These are phyloP conservation scores for Rhynchosporium secalis DNA, from an alignment of 2,329 filamentous ascomycete genomes.

Conservation along the genomic window DNA sequence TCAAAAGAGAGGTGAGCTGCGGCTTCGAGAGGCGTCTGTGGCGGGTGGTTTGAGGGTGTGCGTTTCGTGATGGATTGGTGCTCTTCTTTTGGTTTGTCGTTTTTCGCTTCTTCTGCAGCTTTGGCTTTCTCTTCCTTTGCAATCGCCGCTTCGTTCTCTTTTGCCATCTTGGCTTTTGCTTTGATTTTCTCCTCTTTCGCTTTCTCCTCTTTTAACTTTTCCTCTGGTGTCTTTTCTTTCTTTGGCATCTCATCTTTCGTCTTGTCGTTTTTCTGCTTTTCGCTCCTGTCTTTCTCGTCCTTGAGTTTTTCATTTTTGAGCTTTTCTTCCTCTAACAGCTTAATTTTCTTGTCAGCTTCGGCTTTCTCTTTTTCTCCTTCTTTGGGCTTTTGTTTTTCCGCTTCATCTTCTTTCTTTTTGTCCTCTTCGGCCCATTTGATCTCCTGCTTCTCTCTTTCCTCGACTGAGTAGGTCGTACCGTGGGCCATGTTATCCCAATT, in stretches of 20 bases:
- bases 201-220: not conserved
- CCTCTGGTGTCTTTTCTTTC: not conserved
- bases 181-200: not conserved
- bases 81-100: too few relatives aligned
- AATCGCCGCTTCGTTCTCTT: too few relatives aligned
- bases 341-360: not conserved
- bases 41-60: too few relatives aligned
- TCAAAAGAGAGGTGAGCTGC: conserved; percentile 46
- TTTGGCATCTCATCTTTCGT: not conserved
- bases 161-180: too few relatives aligned
- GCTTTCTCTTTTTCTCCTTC: conserved; percentile 2
- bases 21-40: conserved; percentile 41
- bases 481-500: conserved; percentile 57
- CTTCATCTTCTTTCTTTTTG: conserved; percentile 1
- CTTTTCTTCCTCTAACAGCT: not conserved
- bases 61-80: too few relatives aligned
- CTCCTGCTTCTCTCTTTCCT: conserved; percentile 9
- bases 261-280: not conserved
- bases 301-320: not conserved
- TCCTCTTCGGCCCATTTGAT: conserved; percentile 4
- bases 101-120: too few relatives aligned
- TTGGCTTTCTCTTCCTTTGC: too few relatives aligned
- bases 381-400: conserved; percentile 5
- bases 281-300: not conserved
- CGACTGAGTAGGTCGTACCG: conserved; percentile 46